Evolutionary conservation across 2,329 filamentous ascomycete species (phyloP).

Genomic region (Botrytis cinerea): DNA sequence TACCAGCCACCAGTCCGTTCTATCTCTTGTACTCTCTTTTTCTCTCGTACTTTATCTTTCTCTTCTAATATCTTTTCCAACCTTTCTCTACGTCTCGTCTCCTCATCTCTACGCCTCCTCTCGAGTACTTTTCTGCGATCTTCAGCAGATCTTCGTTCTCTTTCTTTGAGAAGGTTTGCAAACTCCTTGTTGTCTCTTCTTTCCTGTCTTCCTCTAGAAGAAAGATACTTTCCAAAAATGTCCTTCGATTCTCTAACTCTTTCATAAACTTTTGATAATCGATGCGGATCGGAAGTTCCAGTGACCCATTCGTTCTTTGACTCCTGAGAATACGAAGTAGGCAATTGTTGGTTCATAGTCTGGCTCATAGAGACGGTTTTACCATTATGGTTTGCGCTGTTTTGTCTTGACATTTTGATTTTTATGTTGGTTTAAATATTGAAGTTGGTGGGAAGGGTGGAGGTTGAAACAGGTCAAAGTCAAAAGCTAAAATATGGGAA

Average conservation of each 20-base stretch:
- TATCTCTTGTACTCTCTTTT: not conserved
- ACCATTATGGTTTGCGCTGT: not conserved
- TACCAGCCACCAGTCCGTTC: not conserved
- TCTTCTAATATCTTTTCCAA: not conserved
- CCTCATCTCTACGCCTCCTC: not conserved
- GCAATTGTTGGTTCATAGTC: not conserved
- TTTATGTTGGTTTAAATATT: not conserved
- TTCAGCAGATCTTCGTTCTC: not conserved
- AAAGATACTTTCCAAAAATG: not conserved
- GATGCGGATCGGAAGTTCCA: not conserved
- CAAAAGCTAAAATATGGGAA: not conserved
- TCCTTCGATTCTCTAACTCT: not conserved
- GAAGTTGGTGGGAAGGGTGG: not conserved
- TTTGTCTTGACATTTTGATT: not conserved
- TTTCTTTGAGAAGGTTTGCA: not conserved
- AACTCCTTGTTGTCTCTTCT: not conserved
- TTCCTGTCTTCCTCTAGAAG: not conserved
- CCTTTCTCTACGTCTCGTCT: not conserved
- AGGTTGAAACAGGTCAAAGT: not conserved
- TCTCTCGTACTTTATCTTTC: not conserved
- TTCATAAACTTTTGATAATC: not conserved
- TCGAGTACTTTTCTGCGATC: not conserved
- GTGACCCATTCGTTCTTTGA: not conserved
- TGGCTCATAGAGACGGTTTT: not conserved
- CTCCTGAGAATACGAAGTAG: not conserved